phyloP scores from a whole-genome alignment of 768 basidiomycete genomes.

The Hysterangium stoloniferum region DNA sequence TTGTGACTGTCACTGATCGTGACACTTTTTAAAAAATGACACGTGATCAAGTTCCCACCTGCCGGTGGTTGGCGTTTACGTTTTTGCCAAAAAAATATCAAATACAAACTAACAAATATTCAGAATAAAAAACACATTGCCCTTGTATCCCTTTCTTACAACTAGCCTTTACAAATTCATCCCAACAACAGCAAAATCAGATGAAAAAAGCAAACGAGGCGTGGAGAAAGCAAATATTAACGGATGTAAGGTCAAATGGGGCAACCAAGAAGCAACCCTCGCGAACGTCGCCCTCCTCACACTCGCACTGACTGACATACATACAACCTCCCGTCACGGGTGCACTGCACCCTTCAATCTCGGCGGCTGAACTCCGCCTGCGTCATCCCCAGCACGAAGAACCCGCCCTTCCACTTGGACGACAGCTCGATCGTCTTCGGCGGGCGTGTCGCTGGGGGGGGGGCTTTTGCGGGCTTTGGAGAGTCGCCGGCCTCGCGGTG shows the following conservation, averaged over 20 bases:
- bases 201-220: not conserved
- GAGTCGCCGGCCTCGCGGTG: not conserved
- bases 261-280: no score
- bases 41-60: no score
- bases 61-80: no score
- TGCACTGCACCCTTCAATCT: not conserved
- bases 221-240: not conserved
- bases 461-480: not conserved
- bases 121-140: no score
- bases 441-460: conserved; percentile 16
- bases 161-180: not conserved
- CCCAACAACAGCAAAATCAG: not conserved
- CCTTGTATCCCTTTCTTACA: no score
- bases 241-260: not conserved
- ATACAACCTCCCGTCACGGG: not conserved
- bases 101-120: no score
- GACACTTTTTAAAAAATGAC: no score
- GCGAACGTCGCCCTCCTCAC: not conserved
- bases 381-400: conserved; percentile 71
- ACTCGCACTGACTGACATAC: no score
- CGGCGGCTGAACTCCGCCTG: conserved; percentile 64
- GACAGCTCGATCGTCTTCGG: conserved; percentile 78
- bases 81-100: no score
- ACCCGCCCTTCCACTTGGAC: conserved; percentile 52
- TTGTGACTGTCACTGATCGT: no score